Evolutionary conservation across 208 protist species (phyloP), one percentile per base, ranked within the genome.

Genomic region (Leishmania amazonensis): DNA sequence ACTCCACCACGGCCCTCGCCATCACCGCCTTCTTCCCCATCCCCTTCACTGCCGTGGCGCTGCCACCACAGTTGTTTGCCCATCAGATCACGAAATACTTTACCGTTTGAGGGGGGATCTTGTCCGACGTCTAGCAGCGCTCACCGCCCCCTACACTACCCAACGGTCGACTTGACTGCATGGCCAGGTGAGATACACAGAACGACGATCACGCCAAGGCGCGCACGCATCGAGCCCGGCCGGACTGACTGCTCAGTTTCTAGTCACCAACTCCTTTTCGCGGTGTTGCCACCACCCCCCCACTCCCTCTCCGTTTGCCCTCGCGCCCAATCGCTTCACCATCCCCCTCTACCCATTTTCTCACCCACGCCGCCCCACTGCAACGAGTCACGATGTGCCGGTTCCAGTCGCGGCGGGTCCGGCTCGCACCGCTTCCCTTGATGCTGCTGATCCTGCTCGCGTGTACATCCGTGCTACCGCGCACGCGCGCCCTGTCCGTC

Each of bases 391-490:
- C 51, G 40, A 49, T 31, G 24, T 35, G 19, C 9, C 49, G 8
- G 57, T 51, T 57, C 49, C 54, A 24, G 38, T 35, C 40, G 24
- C 42, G 38, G 40, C 38, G 4, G 49, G 40, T 35, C 57, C 75
- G 58, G 45, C 53, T 58, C 5, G 38, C 58, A 42, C 72, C 19
- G 21, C 62, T 42, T 35, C 47, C 42, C 8, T 5, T 65, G 58
- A 17, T 83, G 35, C 47, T 78, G 64, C 70, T 86, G 38, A 5
- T 80, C 54, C 74, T 88, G 85, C 74, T 88, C 21, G 40, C 76
- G 64, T 82, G 78, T 38, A 31, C 19, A 49, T 70, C 42, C 21
- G 62, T 45, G 62, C 49, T 86, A n/a, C 24, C 78, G 53, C n/a
- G 42, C 65, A 70, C 78, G 38, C 21, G 19, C 76, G 64, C 77